Percentiles rank a stretch among this genome's conserved stretches.
Evolutionary conservation across 768 basidiomycete species (phyloP).

Genomic region (Tylopilus cervinicoccineus): DNA sequence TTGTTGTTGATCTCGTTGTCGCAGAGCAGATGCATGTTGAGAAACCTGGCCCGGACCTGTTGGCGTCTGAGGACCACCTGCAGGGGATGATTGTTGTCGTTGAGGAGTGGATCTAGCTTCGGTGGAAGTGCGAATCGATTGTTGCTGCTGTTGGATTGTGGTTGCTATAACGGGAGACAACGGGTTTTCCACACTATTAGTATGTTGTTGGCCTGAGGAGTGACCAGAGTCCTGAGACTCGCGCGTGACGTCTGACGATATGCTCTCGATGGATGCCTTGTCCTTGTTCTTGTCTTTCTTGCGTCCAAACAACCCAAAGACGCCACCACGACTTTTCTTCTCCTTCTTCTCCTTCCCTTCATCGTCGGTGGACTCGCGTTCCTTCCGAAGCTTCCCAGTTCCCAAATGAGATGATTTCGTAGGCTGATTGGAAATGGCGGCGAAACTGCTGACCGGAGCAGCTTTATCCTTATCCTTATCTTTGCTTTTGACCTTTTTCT

Average conservation of each 20-base stretch:
- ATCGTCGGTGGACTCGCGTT: conserved; percentile 40
- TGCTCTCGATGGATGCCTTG: conserved; percentile 47
- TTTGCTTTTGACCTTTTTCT: conserved; percentile 48
- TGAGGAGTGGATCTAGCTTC: conserved; percentile 20
- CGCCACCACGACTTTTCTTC: conserved; percentile 63
- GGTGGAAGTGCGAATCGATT: conserved; percentile 20
- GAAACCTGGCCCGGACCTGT: conserved; percentile 44
- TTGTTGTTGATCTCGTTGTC: conserved; percentile 85
- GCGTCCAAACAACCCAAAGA: conserved; percentile 75
- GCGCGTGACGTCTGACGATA: conserved; percentile 46
- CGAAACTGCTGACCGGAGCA: conserved; percentile 25
- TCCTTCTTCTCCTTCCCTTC: conserved; percentile 54
- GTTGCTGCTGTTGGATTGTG: conserved; percentile 60
- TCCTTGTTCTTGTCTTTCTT: conserved; percentile 75
- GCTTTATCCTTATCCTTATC: conserved; percentile 47
- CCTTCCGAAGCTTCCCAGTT: conserved; percentile 42
- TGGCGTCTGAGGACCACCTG: conserved; percentile 27
- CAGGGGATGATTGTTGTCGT: conserved; percentile 22
- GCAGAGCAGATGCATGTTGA: conserved; percentile 60
- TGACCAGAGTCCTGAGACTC: conserved; percentile 64
- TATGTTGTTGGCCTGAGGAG: conserved; percentile 43
- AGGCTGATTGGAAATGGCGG: conserved; percentile 27
- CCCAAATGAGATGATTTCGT: conserved; percentile 10
- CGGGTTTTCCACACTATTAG: conserved; percentile 21
- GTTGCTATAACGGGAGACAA: conserved; percentile 50